These are phyloP conservation scores for Anthoceros angustus DNA, from an alignment of 225 moss, liverwort and hornwort genomes.

Conservation along the genomic window DNA sequence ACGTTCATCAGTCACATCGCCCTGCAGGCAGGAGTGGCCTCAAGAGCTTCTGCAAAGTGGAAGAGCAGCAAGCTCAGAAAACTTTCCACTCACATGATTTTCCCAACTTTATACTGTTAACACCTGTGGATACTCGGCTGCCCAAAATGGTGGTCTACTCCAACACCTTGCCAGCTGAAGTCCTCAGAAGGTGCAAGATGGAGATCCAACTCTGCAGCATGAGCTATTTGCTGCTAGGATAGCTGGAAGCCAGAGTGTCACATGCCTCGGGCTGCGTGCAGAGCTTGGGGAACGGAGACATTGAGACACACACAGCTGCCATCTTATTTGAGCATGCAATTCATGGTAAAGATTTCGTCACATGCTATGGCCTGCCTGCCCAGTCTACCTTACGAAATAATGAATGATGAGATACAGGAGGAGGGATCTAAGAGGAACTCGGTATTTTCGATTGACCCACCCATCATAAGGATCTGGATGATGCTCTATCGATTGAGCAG, in stretches of 20 bases:
- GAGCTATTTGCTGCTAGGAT: slow-evolving; percentile 79
- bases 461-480: slow-evolving; percentile 86
- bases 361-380: slow-evolving; percentile 63
- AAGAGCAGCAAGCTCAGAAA: slow-evolving; percentile 38
- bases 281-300: slow-evolving; percentile 75
- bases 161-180: slow-evolving; percentile 40
- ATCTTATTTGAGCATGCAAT: slow-evolving; percentile 73
- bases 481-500: slow-evolving; percentile 73
- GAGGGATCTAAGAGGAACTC: slow-evolving; percentile 41
- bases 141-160: slow-evolving; percentile 65
- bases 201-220: slow-evolving; percentile 42
- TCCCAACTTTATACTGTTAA: slow-evolving; percentile 37
- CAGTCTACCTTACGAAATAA: slow-evolving; percentile 67
- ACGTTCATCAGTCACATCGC: slow-evolving; percentile 30
- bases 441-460: slow-evolving; percentile 87
- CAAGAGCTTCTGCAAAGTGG: slow-evolving; percentile 15
- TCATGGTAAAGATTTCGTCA: slow-evolving; percentile 56
- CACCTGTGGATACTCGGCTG: slow-evolving; percentile 62
- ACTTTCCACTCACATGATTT: slow-evolving; percentile 12
- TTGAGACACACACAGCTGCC: slow-evolving; percentile 78
- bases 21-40: slow-evolving; percentile 28
- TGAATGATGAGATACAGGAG: slow-evolving; percentile 45
- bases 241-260: slow-evolving; percentile 52
- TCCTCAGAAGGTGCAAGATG: slow-evolving; percentile 57
- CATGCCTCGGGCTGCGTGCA: slow-evolving; percentile 51